A percentile compares a stretch with the other conserved stretches of the same genome.
These are phyloP conservation scores for Daedaleopsis nitida DNA, from an alignment of 768 basidiomycete species.

Conservation along the genomic window DNA sequence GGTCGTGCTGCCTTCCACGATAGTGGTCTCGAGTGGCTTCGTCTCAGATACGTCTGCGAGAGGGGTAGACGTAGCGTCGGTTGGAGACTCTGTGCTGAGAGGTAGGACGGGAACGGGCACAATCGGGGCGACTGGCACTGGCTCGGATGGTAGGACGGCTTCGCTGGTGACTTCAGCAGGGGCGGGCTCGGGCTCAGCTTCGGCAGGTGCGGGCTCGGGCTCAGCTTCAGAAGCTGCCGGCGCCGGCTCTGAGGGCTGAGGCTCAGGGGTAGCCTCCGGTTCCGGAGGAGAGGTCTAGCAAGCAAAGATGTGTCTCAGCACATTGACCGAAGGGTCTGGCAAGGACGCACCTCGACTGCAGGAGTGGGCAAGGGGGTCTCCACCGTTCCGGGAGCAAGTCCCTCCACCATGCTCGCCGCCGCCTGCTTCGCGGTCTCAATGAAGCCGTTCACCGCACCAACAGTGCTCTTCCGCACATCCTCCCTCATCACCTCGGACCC, in stretches of 20 bases:
- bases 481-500: not conserved
- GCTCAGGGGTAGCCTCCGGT: constrained; percentile 10
- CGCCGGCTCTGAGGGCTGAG: not conserved
- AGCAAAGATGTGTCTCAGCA: not conserved
- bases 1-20: constrained; percentile 23
- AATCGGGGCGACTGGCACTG: constrained; percentile 14
- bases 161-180: constrained; percentile 6
- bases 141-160: constrained; percentile 15
- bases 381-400: constrained; percentile 26
- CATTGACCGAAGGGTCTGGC: not conserved
- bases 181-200: constrained; percentile 2
- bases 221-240: constrained; percentile 19
- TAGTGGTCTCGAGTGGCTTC: constrained; percentile 20
- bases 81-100: constrained; percentile 12
- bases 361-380: constrained; percentile 17
- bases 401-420: constrained; percentile 27
- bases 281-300: constrained; percentile 7
- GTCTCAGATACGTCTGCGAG: constrained; percentile 16
- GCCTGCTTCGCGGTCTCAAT: constrained; percentile 24
- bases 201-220: not conserved
- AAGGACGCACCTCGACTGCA: constrained; percentile 2
- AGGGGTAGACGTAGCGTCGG: not conserved
- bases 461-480: constrained; percentile 1
- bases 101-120: constrained; percentile 26
- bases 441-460: constrained; percentile 11